Base-by-base conservation (phyloP, 2,329 filamentous ascomycete species). In the Exophiala sideris region DNA sequence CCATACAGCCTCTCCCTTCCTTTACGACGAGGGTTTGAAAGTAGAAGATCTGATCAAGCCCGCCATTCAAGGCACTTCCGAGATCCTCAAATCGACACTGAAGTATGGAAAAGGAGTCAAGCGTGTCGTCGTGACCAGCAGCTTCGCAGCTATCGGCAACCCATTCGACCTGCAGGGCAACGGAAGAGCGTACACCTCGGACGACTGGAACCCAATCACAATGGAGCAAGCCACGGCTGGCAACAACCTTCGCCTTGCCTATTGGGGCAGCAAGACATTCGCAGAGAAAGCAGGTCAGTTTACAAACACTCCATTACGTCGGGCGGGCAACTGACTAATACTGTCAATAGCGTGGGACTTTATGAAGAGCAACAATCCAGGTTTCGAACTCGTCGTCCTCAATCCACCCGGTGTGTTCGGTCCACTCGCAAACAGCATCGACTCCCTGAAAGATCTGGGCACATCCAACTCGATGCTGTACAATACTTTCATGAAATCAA, bases 41-140 rank as follows among this genome's bases (percentile, higher is more conserved):
- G 34, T 29, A 11, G 12, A 59, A 36, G 65, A 59, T 7, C 46
- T 71, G n/a, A 60, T 72, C 12, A 50, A 64, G 18, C 68, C 71
- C 1, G 67, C 69, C 5, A 72, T 85, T 57, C 83, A 83, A 60
- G 82, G 82, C 51, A 85, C 82, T 0, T 82, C 79, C 0, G 80
- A 81, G 14, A 79, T 85, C 48, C 67, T 85, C 57, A 81, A 80
- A 61, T 79, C 79, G 2, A 79, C 84, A 67, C 83, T 83, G 67
- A 77, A 78, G 61, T 72, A 71, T 56, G 81, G 80, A 2, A 81
- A 82, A 60, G 80, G 66, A 66, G 87, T 94, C 45, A 88, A 85
- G 72, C 80, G 85, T 56, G 86, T 95, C n/a, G 84, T 84, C 41
- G 78, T 87, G 57, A 86, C 84, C 1, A 85, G 82, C 3, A 86